Percentiles rank a stretch among this genome's conserved stretches.
These are phyloP conservation scores for Ilyonectria destructans DNA, from an alignment of 2,329 filamentous ascomycete species.

Conservation along the genomic window DNA sequence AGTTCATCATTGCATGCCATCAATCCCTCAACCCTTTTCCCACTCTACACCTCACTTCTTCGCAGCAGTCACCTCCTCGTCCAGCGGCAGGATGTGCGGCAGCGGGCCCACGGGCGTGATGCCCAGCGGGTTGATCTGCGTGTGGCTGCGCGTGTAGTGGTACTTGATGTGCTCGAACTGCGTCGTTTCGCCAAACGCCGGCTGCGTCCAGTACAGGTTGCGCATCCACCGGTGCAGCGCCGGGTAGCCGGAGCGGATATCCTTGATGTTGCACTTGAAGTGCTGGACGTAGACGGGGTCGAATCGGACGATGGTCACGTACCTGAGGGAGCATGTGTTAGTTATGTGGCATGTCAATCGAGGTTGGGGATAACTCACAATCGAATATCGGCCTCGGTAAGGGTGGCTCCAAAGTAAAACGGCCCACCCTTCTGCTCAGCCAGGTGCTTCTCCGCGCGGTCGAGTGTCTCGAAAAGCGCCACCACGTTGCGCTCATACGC, in stretches of 20 bases:
- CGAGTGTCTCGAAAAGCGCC: constrained; percentile 82
- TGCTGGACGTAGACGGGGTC: constrained; percentile 89
- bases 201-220: constrained; percentile 86
- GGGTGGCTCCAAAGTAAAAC: constrained; percentile 81
- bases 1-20: constrained; percentile 4
- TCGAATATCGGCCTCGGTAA: constrained; percentile 89
- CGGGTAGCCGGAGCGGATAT: constrained; percentile 89
- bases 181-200: constrained; percentile 86
- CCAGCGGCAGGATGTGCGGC: constrained; percentile 84
- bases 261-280: constrained; percentile 89
- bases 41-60: constrained; percentile 14
- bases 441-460: constrained; percentile 83
- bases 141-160: constrained; percentile 75
- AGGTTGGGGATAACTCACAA: constrained; percentile 63
- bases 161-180: constrained; percentile 97
- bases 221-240: constrained; percentile 86
- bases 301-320: constrained; percentile 81
- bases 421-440: constrained; percentile 64
- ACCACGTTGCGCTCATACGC: constrained; percentile 85
- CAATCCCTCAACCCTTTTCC: background rate
- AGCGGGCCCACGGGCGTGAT: constrained; percentile 91
- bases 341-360: background rate
- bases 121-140: constrained; percentile 76
- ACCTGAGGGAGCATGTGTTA: constrained; percentile 58
- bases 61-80: constrained; percentile 81